Evolutionary conservation across 495 filamentous ascomycete genomes (phyloP).

Genomic region (Aspergillus coremiiformis): DNA sequence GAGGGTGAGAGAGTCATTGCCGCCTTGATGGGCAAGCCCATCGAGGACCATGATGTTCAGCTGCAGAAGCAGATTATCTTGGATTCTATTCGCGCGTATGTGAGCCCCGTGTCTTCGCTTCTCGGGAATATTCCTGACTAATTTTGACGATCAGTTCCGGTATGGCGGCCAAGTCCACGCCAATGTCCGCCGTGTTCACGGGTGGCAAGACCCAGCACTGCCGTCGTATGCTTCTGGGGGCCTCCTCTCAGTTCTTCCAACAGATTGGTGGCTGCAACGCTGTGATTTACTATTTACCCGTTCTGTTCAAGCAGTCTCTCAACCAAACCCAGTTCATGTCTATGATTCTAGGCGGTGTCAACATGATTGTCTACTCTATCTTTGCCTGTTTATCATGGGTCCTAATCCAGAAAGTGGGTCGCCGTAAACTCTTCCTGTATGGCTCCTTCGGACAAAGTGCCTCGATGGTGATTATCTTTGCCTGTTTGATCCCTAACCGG

Average conservation of each 20-base stretch:
- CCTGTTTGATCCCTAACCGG: conserved; percentile 55
- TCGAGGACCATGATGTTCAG: conserved; percentile 49
- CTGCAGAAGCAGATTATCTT: conserved; percentile 60
- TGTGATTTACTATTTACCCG: conserved; percentile 80
- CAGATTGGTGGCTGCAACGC: conserved; percentile 73
- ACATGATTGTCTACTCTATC: conserved; percentile 77
- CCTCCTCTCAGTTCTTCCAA: conserved; percentile 70
- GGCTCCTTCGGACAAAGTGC: conserved; percentile 63
- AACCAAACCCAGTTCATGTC: conserved; percentile 52
- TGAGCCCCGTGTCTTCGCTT: conserved; percentile 7
- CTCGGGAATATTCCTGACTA: neutral
- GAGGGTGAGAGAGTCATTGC: conserved; percentile 65
- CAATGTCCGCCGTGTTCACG: conserved; percentile 34
- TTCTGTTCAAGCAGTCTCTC: conserved; percentile 66
- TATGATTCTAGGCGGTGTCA: conserved; percentile 69
- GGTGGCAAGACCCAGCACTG: conserved; percentile 40
- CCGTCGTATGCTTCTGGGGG: conserved; percentile 43
- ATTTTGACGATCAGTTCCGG: conserved; percentile 20
- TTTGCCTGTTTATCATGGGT: conserved; percentile 78
- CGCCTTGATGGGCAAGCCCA: conserved; percentile 52
- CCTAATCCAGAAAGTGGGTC: conserved; percentile 69
- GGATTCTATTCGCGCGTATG: conserved; percentile 66
- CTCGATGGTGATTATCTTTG: conserved; percentile 69
- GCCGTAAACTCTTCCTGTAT: conserved; percentile 65
- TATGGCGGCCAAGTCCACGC: conserved; percentile 25